phyloP scores from a whole-genome alignment of 257 asterid species.

The Cruciata laevipes region DNA sequence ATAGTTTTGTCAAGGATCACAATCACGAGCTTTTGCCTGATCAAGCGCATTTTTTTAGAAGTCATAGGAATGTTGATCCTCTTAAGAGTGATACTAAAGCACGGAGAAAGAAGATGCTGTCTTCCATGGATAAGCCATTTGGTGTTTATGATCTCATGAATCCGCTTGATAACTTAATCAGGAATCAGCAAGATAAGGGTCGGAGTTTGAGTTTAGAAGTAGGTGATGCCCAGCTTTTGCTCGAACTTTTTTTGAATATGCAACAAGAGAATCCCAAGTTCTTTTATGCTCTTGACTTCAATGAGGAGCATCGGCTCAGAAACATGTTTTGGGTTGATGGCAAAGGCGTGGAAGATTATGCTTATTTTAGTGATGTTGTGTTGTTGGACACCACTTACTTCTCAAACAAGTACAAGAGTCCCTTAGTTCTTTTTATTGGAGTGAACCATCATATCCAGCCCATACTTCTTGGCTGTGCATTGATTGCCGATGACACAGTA shows the following conservation, averaged over 20 bases:
- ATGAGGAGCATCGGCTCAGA: constrained; percentile 77
- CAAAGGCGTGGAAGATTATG: constrained; percentile 70
- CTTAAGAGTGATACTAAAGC: constrained; percentile 44
- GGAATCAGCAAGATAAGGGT: constrained; percentile 82
- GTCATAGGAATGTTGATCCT: constrained; percentile 65
- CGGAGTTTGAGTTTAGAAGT: constrained; percentile 68
- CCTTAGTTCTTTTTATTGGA: constrained; percentile 76
- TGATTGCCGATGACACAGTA: constrained; percentile 75
- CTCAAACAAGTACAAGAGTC: constrained; percentile 55
- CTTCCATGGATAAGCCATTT: constrained; percentile 35
- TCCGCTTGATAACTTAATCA: constrained; percentile 46
- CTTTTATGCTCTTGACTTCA: constrained; percentile 69
- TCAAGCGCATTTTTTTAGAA: constrained; percentile 78
- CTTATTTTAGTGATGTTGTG: constrained; percentile 62
- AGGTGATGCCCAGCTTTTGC: constrained; percentile 69
- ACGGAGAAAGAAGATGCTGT: constrained; percentile 52
- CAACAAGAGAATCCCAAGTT: constrained; percentile 76
- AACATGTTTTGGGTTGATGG: constrained; percentile 94
- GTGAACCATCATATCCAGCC: constrained; percentile 87
- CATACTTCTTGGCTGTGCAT: constrained; percentile 71
- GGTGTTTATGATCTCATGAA: constrained; percentile 54
- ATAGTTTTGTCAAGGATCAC: constrained; percentile 75
- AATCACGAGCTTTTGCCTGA: constrained; percentile 92
- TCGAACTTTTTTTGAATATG: constrained; percentile 64
- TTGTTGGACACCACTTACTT: constrained; percentile 65